Conservation (phyloP, 139 green algal species). For the Chlorella vulgaris region DNA sequence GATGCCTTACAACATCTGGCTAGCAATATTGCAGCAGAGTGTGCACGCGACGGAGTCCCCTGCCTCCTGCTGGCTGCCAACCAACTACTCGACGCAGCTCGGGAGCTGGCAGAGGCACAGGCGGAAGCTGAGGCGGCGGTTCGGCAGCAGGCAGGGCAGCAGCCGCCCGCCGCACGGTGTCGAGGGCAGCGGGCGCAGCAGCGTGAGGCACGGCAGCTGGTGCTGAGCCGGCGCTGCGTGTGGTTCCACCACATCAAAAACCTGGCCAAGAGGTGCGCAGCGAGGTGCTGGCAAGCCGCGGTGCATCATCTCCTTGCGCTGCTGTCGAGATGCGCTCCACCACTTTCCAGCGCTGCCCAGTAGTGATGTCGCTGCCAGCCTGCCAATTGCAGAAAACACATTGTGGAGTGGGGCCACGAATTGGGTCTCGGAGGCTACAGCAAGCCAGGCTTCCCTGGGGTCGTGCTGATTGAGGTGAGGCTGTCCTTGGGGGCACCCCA, state of each 20-base stretch:
- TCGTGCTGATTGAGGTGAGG: neutral
- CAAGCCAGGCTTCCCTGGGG: conserved; percentile 70
- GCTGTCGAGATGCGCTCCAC: no score
- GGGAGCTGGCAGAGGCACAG: neutral
- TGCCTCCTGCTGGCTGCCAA: conserved; percentile 20
- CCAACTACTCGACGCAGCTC: neutral
- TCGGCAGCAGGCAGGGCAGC: neutral
- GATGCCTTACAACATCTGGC: conserved; percentile 8
- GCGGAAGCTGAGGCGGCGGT: neutral
- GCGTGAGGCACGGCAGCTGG: neutral
- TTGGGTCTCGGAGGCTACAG: conserved; percentile 53
- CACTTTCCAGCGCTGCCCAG: no score
- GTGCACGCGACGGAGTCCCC: neutral
- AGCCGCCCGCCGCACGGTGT: neutral
- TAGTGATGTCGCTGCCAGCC: no score
- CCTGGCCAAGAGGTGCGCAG: conserved; percentile 62
- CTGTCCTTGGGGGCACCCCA: no score
- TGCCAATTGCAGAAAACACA: no score
- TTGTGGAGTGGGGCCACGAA: conserved; percentile 61
- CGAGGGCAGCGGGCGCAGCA: neutral
- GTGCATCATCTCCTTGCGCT: no score
- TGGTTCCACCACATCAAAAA: conserved; percentile 85
- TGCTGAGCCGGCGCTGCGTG: conserved; percentile 33
- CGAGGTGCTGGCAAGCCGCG: no score
- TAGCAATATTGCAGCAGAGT: neutral